These are phyloP conservation scores for Amanita fuliginea DNA, from an alignment of 768 basidiomycete genomes.

Conservation along the genomic window DNA sequence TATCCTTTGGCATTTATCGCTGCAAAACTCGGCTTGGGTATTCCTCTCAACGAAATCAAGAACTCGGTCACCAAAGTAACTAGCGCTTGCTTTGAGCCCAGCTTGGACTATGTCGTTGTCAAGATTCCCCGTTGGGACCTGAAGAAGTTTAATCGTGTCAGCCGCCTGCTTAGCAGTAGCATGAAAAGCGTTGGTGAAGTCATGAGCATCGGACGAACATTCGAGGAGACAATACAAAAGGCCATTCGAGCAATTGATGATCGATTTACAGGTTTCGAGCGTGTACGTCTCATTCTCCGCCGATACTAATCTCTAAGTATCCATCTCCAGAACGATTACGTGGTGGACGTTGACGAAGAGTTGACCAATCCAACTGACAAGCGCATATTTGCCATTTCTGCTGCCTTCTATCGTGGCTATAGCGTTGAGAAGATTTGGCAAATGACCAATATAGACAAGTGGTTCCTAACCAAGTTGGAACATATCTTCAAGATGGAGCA, in stretches of 20 bases:
- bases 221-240: conserved; percentile 98
- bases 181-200: conserved; percentile 99
- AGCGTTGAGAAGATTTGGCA: conserved; percentile 94
- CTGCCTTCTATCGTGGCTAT: conserved; percentile 88
- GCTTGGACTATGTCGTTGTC: conserved; percentile 93
- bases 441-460: conserved; percentile 97
- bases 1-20: conserved; percentile 98
- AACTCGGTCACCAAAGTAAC: conserved; percentile 97
- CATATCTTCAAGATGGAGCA: conserved; percentile 79
- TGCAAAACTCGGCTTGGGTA: conserved; percentile 93
- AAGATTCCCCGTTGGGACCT: conserved; percentile 99
- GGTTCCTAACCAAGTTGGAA: conserved; percentile 89
- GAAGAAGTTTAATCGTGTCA: conserved; percentile 95
- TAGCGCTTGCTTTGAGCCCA: conserved; percentile 95
- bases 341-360: conserved; percentile 89
- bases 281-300: conserved; percentile 28
- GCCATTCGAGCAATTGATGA: conserved; percentile 96
- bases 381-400: conserved; percentile 92
- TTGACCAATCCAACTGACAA: conserved; percentile 92
- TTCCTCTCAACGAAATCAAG: conserved; percentile 95
- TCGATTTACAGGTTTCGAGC: conserved; percentile 85
- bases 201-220: conserved; percentile 97
- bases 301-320: conserved; percentile 1
- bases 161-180: conserved; percentile 79
- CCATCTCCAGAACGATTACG: conserved; percentile 62